Base-by-base conservation (phyloP, 2,329 filamentous ascomycete genomes). In the Blastomyces gilchristii region DNA sequence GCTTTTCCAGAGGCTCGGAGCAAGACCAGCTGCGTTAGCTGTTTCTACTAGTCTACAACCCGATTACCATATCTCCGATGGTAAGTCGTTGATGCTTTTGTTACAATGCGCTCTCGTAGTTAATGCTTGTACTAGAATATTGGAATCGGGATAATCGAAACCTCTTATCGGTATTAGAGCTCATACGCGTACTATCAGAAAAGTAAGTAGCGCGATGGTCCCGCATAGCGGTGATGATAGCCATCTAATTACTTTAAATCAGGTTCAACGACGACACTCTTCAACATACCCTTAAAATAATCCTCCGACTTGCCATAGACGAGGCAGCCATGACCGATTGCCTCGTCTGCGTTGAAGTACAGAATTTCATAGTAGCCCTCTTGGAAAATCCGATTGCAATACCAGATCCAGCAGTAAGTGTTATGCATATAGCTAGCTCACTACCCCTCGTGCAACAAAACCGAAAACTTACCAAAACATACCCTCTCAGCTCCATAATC, bases 1-100 rank as follows among this genome's bases (percentile, higher is more conserved):
- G 6, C 74, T 90, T 12, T 87, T 92, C 65, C 73, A 74, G 60
- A 75, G 75, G 18, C 71, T 91, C 6, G 87, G 87, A 2, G 85
- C 84, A 50, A 74, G 62, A 0, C 76, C 77, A 1, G 75, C 79
- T 43, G 79, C 81, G 49, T 73, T 83, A 18, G 73, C 72, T 54
- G 41, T 71, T 39, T 68, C 71, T 34, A 65, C 72, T 7, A 50
- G 65, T 22, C 65, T 76, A 50, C 43, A 68, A 6, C 71, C 74
- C 52, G 68, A 59, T 22, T 64, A 68, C 58, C 67, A 65, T 54
- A 69, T 68, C 7, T 68, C 69, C 43, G 71, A 71, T 57, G 31
- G 65, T 66, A 56, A 60, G 60, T 59, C 34, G 6, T 18, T 34
- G 34, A n/a, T 18, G 12, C 11, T 53, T 28, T 16, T 18, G 22